These are phyloP conservation scores for Lenzites betulinus DNA, from an alignment of 768 basidiomycete genomes.

Conservation along the genomic window DNA sequence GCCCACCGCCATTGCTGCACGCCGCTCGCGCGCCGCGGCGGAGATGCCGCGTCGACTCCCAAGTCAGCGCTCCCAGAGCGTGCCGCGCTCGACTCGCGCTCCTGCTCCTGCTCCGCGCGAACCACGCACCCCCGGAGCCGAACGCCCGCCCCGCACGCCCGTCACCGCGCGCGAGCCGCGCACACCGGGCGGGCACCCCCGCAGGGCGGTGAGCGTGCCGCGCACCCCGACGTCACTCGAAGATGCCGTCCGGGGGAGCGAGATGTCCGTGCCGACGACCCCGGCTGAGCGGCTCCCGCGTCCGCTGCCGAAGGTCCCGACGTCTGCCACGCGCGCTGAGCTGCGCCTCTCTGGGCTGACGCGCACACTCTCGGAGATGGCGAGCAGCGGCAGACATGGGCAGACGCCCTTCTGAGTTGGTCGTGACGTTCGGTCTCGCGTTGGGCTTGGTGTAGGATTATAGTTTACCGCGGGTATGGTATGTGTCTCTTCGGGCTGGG, in stretches of 20 bases:
- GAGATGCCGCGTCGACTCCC: neutral
- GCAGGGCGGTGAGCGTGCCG: conserved; percentile 4
- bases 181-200: conserved; percentile 10
- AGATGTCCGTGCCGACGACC: neutral
- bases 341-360: conserved; percentile 13
- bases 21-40: conserved; percentile 6
- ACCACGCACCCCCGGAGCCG: conserved; percentile 8
- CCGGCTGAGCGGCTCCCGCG: conserved; percentile 4
- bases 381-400: no score
- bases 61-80: neutral
- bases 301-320: conserved; percentile 7
- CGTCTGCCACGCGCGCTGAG: conserved; percentile 10
- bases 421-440: neutral
- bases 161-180: conserved; percentile 2
- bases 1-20: conserved; percentile 15
- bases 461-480: no score
- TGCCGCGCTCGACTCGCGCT: neutral
- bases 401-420: neutral
- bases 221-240: conserved; percentile 20
- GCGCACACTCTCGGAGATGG: conserved; percentile 15
- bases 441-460: no score
- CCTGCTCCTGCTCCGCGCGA: neutral
- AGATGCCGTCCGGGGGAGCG: conserved; percentile 9
- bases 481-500: no score
- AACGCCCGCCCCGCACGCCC: conserved; percentile 1